Conservation (phyloP, 805 yeast genomes). For the Kregervanrija pseudodelftensis region DNA sequence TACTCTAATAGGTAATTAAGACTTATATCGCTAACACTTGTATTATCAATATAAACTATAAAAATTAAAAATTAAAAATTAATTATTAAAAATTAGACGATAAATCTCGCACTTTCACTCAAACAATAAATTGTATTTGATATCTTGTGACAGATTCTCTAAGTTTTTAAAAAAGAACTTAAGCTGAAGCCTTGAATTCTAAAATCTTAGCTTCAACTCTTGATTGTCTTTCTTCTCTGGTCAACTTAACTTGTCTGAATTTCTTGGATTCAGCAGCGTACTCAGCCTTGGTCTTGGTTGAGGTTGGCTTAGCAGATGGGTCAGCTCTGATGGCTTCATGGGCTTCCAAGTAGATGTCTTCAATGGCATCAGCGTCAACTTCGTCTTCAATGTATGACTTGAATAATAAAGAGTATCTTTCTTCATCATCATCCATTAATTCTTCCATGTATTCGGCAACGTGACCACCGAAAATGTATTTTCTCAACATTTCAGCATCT, state of each 20-base stretch:
- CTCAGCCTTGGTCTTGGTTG: constrained; percentile 92
- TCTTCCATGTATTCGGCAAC: constrained; percentile 99
- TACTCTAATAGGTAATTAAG: too few relatives aligned
- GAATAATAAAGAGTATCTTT: constrained; percentile 95
- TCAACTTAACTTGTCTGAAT: constrained; percentile 80
- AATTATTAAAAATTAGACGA: too few relatives aligned
- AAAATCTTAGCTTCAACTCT: constrained; percentile 91
- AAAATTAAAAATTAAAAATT: too few relatives aligned
- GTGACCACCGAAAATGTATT: constrained; percentile 99
- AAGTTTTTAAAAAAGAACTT: constrained; percentile 14
- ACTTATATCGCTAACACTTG: too few relatives aligned
- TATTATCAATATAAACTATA: too few relatives aligned
- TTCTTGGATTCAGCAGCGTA: constrained; percentile 96
- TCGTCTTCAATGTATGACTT: constrained; percentile 94
- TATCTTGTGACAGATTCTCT: too few relatives aligned
- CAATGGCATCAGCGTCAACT: constrained; percentile 93
- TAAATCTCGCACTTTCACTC: too few relatives aligned
- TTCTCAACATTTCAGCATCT: constrained; percentile 95
- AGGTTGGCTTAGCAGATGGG: constrained; percentile 85
- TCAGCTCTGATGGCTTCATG: constrained; percentile 94
- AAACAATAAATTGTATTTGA: too few relatives aligned
- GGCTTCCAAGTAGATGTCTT: constrained; percentile 92
- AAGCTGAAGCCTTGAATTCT: constrained; percentile 58
- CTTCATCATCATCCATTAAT: constrained; percentile 99
- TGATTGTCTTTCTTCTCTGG: constrained; percentile 87